phyloP scores from a whole-genome alignment of 129 eudicot genomes.

The Escallonia rubra region DNA sequence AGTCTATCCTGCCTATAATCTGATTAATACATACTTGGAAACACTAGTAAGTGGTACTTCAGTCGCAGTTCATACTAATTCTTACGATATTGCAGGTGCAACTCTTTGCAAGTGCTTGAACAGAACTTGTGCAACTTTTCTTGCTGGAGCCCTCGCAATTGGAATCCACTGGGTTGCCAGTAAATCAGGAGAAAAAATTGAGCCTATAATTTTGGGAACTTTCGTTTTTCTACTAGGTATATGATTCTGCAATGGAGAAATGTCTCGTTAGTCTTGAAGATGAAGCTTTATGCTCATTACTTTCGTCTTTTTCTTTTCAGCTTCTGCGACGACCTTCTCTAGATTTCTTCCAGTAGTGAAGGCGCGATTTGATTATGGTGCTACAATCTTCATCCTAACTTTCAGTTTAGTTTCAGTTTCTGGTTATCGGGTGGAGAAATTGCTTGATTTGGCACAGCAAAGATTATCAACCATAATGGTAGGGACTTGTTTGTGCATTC shows the following conservation, averaged over 20 bases:
- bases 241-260: not conserved
- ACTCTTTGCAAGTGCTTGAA: slow-evolving; percentile 58
- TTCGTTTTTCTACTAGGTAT: slow-evolving; percentile 68
- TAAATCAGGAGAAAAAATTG: slow-evolving; percentile 40
- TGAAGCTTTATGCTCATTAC: not conserved
- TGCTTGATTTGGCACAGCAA: slow-evolving; percentile 46
- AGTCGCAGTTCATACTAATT: slow-evolving; percentile 2
- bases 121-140: slow-evolving; percentile 45
- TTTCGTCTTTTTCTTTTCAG: slow-evolving; percentile 22
- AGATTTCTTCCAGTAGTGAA: slow-evolving; percentile 72
- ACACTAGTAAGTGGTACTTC: no score
- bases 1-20: no score
- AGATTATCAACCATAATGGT: slow-evolving; percentile 57
- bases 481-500: slow-evolving; percentile 60
- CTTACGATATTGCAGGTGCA: slow-evolving; percentile 38
- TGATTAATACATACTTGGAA: no score
- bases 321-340: slow-evolving; percentile 58
- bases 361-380: slow-evolving; percentile 71
- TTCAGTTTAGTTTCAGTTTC: slow-evolving; percentile 73
- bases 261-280: no score
- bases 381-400: slow-evolving; percentile 70
- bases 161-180: slow-evolving; percentile 71
- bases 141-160: slow-evolving; percentile 65
- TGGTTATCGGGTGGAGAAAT: slow-evolving; percentile 65
- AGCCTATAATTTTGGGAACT: slow-evolving; percentile 51